phyloP scores from a whole-genome alignment of 768 basidiomycete genomes.

The Punctularia strigosozonata region DNA sequence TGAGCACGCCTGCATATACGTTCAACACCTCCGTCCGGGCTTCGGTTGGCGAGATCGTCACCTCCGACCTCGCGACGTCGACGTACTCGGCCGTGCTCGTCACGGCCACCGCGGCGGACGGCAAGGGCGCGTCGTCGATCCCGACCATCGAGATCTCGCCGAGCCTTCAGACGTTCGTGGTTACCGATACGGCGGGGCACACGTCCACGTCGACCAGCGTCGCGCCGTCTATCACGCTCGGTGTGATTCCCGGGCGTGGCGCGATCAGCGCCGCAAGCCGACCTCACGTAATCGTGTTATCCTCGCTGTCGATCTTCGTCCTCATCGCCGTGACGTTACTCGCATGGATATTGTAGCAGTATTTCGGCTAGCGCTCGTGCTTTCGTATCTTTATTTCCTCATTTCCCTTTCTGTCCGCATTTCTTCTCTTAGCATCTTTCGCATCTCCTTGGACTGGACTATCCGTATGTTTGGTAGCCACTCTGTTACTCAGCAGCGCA shows the following conservation, averaged over 20 bases:
- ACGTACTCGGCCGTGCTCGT: slow-evolving; percentile 56
- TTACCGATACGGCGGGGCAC: slow-evolving; percentile 45
- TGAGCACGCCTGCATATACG: slow-evolving; percentile 49
- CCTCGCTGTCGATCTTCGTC: too few relatives aligned
- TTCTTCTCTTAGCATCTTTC: too few relatives aligned
- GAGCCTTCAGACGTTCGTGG: slow-evolving; percentile 39
- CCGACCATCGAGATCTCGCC: slow-evolving; percentile 43
- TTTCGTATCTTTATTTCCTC: too few relatives aligned
- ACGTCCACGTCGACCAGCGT: slow-evolving; percentile 42
- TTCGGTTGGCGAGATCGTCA: slow-evolving; percentile 39
- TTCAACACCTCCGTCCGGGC: slow-evolving; percentile 60
- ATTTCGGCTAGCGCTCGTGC: too few relatives aligned
- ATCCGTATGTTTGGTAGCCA: too few relatives aligned
- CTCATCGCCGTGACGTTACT: too few relatives aligned
- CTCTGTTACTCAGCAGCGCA: too few relatives aligned
- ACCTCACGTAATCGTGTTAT: too few relatives aligned
- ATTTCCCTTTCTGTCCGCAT: too few relatives aligned
- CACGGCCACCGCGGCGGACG: slow-evolving; percentile 24
- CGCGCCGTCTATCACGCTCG: slow-evolving; percentile 40
- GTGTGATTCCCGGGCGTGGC: slow-evolving; percentile 59
- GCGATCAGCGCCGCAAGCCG: too few relatives aligned
- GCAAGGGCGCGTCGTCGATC: slow-evolving; percentile 43
- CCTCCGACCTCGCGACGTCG: slow-evolving; percentile 55
- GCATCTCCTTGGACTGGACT: too few relatives aligned
- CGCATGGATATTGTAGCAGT: too few relatives aligned